Percentiles rank a stretch among this genome's conserved stretches.
Evolutionary conservation across 352 stramenopile genomes (phyloP).

Genomic region (Phytophthora agathidicida): DNA sequence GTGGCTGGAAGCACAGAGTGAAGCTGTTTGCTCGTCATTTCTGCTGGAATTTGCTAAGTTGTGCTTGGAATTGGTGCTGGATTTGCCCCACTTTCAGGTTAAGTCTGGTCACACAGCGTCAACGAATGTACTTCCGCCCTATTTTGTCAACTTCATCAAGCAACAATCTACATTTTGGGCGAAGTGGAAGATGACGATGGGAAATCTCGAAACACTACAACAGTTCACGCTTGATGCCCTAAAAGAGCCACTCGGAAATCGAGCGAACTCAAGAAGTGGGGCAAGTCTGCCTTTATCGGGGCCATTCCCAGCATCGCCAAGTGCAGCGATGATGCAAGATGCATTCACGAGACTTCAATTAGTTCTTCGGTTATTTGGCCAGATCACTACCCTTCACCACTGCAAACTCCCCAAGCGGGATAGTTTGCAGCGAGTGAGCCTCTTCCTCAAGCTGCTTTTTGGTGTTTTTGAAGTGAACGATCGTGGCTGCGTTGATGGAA

Average conservation of each 20-base stretch:
- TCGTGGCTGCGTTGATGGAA: constrained; percentile 43
- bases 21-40: constrained; percentile 69
- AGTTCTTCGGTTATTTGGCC: constrained; percentile 57
- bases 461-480: constrained; percentile 73
- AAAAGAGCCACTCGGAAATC: constrained; percentile 53
- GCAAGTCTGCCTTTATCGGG: background rate
- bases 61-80: constrained; percentile 77
- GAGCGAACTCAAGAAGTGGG: constrained; percentile 14
- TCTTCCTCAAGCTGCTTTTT: constrained; percentile 62
- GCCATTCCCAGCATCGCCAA: constrained; percentile 51
- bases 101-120: constrained; percentile 51
- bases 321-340: constrained; percentile 73
- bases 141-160: constrained; percentile 90
- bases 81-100: constrained; percentile 75
- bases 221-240: constrained; percentile 62
- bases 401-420: constrained; percentile 46
- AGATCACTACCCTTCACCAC: constrained; percentile 77
- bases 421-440: constrained; percentile 53
- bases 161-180: constrained; percentile 72
- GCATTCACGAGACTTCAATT: constrained; percentile 77
- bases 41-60: constrained; percentile 75
- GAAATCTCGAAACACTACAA: constrained; percentile 64
- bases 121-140: constrained; percentile 75
- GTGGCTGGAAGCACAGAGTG: constrained; percentile 64
- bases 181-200: constrained; percentile 74